A percentile compares a stretch with the other conserved stretches of the same genome.
Conservation (phyloP, 305 asterid genomes). For the Ilex paraguariensis region DNA sequence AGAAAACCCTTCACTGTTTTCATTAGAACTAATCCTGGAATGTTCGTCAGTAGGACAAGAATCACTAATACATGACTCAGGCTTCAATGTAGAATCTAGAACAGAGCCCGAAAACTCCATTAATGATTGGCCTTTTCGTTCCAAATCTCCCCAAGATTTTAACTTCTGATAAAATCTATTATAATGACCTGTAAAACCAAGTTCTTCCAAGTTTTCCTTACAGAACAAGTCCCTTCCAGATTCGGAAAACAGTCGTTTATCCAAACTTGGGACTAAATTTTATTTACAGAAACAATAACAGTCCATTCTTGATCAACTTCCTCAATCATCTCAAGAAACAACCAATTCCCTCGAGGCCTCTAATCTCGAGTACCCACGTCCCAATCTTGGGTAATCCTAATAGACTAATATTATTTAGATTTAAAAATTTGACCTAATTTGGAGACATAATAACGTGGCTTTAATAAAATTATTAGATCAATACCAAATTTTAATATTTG, state of each 20-base stretch:
- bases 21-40: conserved; percentile 22
- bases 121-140: conserved; percentile 25
- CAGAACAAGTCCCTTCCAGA: conserved; percentile 67
- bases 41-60: conserved; percentile 23
- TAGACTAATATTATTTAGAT: too few species aligned
- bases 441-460: too few species aligned
- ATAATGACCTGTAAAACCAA: conserved; percentile 41
- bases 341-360: conserved; percentile 69
- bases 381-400: conserved; percentile 64
- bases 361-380: conserved; percentile 65
- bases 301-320: conserved; percentile 47
- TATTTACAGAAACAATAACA: conserved; percentile 56
- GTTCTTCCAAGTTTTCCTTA: conserved; percentile 43
- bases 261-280: conserved; percentile 80
- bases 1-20: conserved; percentile 17
- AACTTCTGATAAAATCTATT: conserved; percentile 31
- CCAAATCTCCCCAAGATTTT: conserved; percentile 29
- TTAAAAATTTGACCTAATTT: too few species aligned
- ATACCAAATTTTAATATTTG: too few species aligned
- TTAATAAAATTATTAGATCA: too few species aligned
- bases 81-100: conserved; percentile 23
- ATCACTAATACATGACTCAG: conserved; percentile 19
- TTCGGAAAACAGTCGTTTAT: conserved; percentile 32
- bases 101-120: conserved; percentile 35
- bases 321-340: conserved; percentile 61